These are phyloP conservation scores for Fusarium foetens DNA, from an alignment of 2,329 filamentous ascomycete genomes.

Conservation along the genomic window DNA sequence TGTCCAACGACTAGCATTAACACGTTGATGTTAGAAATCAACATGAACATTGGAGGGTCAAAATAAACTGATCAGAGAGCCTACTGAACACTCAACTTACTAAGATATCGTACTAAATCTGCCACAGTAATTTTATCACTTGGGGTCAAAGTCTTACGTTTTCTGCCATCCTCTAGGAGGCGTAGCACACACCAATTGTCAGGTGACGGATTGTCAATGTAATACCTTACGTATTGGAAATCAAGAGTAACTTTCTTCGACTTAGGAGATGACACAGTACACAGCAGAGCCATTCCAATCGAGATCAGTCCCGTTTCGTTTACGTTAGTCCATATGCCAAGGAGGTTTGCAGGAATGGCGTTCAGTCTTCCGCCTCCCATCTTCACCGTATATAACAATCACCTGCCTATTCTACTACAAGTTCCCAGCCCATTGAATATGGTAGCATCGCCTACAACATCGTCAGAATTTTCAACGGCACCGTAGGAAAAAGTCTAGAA, in stretches of 20 bases:
- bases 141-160: neutral
- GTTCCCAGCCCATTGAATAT: neutral
- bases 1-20: neutral
- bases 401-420: slow-evolving; percentile 8
- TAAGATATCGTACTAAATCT: neutral
- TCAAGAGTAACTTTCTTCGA: slow-evolving; percentile 1
- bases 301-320: slow-evolving; percentile 1
- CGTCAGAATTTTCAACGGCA: slow-evolving; percentile 26
- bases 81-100: neutral
- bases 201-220: slow-evolving; percentile 36
- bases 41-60: neutral
- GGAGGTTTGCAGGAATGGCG: neutral
- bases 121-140: neutral
- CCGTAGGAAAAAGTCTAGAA: slow-evolving; percentile 6
- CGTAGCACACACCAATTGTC: slow-evolving; percentile 25
- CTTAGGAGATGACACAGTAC: slow-evolving; percentile 3
- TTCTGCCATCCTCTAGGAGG: neutral
- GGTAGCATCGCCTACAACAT: neutral
- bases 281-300: slow-evolving; percentile 9
- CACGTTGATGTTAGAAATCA: neutral
- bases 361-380: neutral
- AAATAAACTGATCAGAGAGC: neutral
- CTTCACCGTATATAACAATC: neutral
- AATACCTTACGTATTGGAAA: slow-evolving; percentile 28
- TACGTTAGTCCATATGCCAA: slow-evolving; percentile 2